phyloP scores from a whole-genome alignment of 495 filamentous ascomycete genomes.

The Oidiodendron maius region DNA sequence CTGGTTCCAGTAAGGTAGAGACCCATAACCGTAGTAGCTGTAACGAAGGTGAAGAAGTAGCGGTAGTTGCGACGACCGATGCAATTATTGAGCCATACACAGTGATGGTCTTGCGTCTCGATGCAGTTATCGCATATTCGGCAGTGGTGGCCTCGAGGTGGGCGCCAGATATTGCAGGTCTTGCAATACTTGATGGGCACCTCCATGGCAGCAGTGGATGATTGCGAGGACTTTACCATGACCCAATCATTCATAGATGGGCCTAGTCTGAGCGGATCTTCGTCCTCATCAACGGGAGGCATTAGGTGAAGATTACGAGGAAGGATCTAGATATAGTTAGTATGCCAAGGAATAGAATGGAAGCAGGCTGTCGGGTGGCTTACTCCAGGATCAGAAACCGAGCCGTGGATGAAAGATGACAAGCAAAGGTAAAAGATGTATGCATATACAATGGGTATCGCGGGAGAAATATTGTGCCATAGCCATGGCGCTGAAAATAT shows the following conservation, averaged over 20 bases:
- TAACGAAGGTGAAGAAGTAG: slow-evolving; percentile 91
- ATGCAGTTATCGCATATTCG: slow-evolving; percentile 95
- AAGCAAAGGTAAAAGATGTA: slow-evolving; percentile 87
- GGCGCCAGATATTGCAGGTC: slow-evolving; percentile 94
- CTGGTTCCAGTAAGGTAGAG: slow-evolving; percentile 70
- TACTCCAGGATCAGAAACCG: slow-evolving; percentile 87
- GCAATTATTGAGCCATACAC: slow-evolving; percentile 98
- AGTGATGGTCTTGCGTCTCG: slow-evolving; percentile 97
- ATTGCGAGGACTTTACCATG: slow-evolving; percentile 67
- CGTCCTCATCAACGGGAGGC: slow-evolving; percentile 49
- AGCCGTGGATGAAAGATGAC: slow-evolving; percentile 90
- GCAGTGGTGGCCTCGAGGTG: slow-evolving; percentile 92
- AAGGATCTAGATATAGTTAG: slow-evolving; percentile 53
- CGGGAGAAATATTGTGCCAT: slow-evolving; percentile 86
- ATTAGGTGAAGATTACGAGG: slow-evolving; percentile 70
- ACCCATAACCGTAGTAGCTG: slow-evolving; percentile 64
- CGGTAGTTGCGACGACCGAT: slow-evolving; percentile 96
- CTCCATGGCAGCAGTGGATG: slow-evolving; percentile 78
- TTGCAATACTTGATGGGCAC: slow-evolving; percentile 97
- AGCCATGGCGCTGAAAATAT: slow-evolving; percentile 83
- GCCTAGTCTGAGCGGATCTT: slow-evolving; percentile 73
- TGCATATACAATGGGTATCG: slow-evolving; percentile 83
- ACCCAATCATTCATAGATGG: slow-evolving; percentile 89
- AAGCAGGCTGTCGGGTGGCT: slow-evolving; percentile 35
- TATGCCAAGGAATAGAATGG: background rate